A percentile compares a stretch with the other conserved stretches of the same genome.
phyloP scores from a whole-genome alignment of 2,329 filamentous ascomycete species.

The Neoascochyta sp. region DNA sequence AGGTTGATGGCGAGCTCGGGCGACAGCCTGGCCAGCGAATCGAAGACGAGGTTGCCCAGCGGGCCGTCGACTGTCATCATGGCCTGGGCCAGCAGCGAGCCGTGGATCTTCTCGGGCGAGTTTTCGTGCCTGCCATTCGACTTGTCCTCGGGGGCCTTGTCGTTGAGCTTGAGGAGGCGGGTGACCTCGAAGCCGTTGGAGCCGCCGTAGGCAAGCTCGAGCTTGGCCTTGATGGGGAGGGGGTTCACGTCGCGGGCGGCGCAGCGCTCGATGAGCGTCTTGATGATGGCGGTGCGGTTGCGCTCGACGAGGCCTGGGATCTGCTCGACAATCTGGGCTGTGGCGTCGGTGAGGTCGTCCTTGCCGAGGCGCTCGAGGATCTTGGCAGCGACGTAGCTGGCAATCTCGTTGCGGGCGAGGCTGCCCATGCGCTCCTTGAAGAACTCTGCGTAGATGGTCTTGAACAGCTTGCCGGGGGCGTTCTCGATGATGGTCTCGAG shows the following conservation, averaged over 20 bases:
- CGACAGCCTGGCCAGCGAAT: constrained; percentile 50
- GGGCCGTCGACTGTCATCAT: constrained; percentile 72
- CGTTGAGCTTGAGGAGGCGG: constrained; percentile 58
- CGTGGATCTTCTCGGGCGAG: constrained; percentile 64
- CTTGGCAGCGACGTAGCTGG: constrained; percentile 79
- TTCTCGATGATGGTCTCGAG: constrained; percentile 80
- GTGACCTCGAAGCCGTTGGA: constrained; percentile 52
- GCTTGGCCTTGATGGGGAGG: constrained; percentile 52
- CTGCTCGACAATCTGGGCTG: constrained; percentile 68
- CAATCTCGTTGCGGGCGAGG: constrained; percentile 83
- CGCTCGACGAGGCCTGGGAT: constrained; percentile 70
- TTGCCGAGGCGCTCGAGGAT: constrained; percentile 80
- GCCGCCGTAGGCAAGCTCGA: constrained; percentile 56
- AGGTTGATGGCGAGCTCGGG: constrained; percentile 56
- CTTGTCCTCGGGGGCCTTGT: constrained; percentile 43
- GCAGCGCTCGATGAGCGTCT: constrained; percentile 79
- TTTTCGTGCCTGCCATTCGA: constrained; percentile 27
- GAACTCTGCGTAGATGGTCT: constrained; percentile 74
- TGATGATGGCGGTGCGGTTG: constrained; percentile 73
- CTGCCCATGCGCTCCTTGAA: constrained; percentile 77
- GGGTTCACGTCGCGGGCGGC: constrained; percentile 61
- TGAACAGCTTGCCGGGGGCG: constrained; percentile 85
- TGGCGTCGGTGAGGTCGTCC: constrained; percentile 74
- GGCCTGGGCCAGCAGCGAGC: constrained; percentile 73
- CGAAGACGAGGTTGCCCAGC: constrained; percentile 67